Conservation (phyloP, 2,329 filamentous ascomycete genomes). For the Fusarium sp. region DNA sequence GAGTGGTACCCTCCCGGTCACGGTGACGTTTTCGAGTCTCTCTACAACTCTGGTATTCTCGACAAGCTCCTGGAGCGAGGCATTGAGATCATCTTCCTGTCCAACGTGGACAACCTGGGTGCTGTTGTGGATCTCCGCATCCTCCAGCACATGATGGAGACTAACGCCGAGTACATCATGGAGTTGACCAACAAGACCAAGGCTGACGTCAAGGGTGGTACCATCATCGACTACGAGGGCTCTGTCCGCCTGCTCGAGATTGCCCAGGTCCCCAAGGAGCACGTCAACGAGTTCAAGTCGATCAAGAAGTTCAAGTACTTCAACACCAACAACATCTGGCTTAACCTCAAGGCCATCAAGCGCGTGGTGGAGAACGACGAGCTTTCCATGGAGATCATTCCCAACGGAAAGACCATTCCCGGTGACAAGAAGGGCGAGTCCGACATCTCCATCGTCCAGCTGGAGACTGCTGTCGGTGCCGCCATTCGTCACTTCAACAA, state of each 20-base stretch:
- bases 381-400: conserved; percentile 99
- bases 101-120: conserved; percentile 98
- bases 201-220: conserved; percentile 99
- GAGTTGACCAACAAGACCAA: conserved; percentile 99
- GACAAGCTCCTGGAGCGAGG: conserved; percentile 95
- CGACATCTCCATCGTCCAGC: conserved; percentile 95
- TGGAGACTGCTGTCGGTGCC: conserved; percentile 97
- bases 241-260: conserved; percentile 97
- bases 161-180: conserved; percentile 98
- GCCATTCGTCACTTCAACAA: conserved; percentile 99
- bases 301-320: conserved; percentile 99
- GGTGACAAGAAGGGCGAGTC: conserved; percentile 99
- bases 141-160: conserved; percentile 99
- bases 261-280: conserved; percentile 98
- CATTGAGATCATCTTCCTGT: conserved; percentile 98
- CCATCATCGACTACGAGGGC: conserved; percentile 99
- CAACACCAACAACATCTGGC: conserved; percentile 99
- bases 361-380: conserved; percentile 98
- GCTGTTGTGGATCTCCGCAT: conserved; percentile 98
- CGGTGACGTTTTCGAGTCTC: conserved; percentile 99
- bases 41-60: conserved; percentile 98
- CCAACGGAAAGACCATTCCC: conserved; percentile 98
- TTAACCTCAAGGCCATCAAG: conserved; percentile 97
- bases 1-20: conserved; percentile 99
- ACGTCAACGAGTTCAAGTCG: conserved; percentile 99